Percentiles rank a stretch among this genome's conserved stretches.
Evolutionary conservation across 2,329 filamentous ascomycete species (phyloP).

Genomic region (Monilinia fructigena): DNA sequence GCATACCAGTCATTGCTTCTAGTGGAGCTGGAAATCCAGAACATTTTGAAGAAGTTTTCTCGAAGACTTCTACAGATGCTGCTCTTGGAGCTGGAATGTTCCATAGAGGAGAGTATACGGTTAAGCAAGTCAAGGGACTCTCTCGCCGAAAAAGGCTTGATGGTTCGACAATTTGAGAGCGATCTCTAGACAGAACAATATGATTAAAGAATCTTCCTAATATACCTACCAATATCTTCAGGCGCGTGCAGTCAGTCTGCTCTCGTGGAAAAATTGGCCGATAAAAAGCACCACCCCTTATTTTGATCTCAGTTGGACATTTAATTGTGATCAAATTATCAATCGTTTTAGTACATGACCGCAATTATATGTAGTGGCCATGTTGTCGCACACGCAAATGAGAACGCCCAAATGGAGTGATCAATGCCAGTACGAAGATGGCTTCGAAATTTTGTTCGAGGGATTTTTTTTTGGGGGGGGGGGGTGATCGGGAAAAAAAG

Average conservation of each 20-base stretch:
- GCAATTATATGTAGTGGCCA: too few relatives aligned
- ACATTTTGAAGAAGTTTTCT: slow-evolving; percentile 91
- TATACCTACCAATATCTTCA: not conserved
- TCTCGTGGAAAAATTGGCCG: too few relatives aligned
- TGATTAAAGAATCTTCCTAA: not conserved
- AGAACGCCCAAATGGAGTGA: too few relatives aligned
- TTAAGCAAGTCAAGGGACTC: slow-evolving; percentile 88
- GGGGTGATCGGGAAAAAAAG: too few relatives aligned
- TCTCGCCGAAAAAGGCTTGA: slow-evolving; percentile 65
- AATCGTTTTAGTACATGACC: too few relatives aligned
- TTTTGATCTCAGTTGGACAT: not conserved
- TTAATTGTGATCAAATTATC: too few relatives aligned
- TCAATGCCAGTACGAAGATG: too few relatives aligned
- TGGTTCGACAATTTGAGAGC: slow-evolving; percentile 75
- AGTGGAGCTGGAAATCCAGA: slow-evolving; percentile 84
- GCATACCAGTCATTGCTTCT: slow-evolving; percentile 92
- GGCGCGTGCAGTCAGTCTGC: too few relatives aligned
- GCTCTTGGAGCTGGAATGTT: slow-evolving; percentile 97
- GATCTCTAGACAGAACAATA: slow-evolving; percentile 25
- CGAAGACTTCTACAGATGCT: slow-evolving; percentile 81
- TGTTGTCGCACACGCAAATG: too few relatives aligned
- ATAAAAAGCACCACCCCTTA: too few relatives aligned
- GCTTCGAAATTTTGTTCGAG: too few relatives aligned
- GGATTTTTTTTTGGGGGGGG: too few relatives aligned
- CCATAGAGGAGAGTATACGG: slow-evolving; percentile 91